Conservation (phyloP, 495 filamentous ascomycete species). For the Trichocladium uniseriatum region DNA sequence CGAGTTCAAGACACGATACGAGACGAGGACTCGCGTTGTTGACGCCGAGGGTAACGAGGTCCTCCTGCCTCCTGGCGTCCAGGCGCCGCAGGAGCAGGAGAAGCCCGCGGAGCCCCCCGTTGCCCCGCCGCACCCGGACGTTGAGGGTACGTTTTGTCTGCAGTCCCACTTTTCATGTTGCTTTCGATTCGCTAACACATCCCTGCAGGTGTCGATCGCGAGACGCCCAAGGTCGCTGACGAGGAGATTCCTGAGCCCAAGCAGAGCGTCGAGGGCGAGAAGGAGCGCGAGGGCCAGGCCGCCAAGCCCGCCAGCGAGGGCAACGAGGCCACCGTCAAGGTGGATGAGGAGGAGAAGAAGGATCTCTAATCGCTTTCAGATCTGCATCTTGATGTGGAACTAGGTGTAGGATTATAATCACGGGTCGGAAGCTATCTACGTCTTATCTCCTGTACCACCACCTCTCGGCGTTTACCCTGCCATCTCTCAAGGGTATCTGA, state of each 20-base stretch:
- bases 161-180: conserved; percentile 14
- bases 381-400: too few species aligned
- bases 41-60: conserved; percentile 69
- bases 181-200: not conserved
- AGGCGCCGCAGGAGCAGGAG: conserved; percentile 7
- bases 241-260: conserved; percentile 41
- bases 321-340: conserved; percentile 49
- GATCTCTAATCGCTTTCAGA: not conserved
- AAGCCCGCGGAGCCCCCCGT: conserved; percentile 26
- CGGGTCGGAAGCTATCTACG: not conserved
- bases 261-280: conserved; percentile 55
- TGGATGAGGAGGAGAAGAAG: not conserved
- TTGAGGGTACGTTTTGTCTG: conserved; percentile 45
- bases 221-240: conserved; percentile 26
- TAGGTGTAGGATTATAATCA: not conserved
- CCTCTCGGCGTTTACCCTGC: not conserved
- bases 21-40: conserved; percentile 77
- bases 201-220: conserved; percentile 18
- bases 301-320: conserved; percentile 69
- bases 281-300: conserved; percentile 45
- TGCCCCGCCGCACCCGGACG: conserved; percentile 77
- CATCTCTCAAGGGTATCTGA: not conserved
- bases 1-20: conserved; percentile 86
- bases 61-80: conserved; percentile 28
- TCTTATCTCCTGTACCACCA: not conserved